Evolutionary conservation across 306 rosid species (phyloP), one percentile per base, ranked within the genome.

Genomic region (Sophora flavescens): DNA sequence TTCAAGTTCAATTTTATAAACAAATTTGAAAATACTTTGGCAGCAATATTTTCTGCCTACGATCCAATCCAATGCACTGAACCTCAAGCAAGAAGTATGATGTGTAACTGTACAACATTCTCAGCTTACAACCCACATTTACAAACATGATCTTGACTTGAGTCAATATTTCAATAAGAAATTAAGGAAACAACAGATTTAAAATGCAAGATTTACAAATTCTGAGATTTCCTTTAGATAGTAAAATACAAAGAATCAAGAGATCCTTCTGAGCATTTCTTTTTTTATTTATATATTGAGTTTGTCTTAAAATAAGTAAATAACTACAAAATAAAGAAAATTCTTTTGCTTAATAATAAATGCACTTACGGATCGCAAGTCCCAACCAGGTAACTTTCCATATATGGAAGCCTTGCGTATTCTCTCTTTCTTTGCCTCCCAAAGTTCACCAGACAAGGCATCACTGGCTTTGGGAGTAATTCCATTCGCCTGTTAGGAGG

Each of bases 361-460:
- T 51, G 68, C 39, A 87, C 99, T 89, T 85, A 96, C 98, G 59
- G 99, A 96, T 71, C 96, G 84, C 83, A 96, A 82, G 84, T 91
- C 97, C 99, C 99, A 92, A 81, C 99, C 93, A 68, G 89, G 87
- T 76, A 86, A 71, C 64, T 87, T 88, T 74, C 98, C 99, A 64
- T 83, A 78, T 30, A 53, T 84, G 30, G 99, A 92, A 63, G 89
- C 96, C 83, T 82, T 88, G 44, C 92, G 88, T 87, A 96, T 89
- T 83, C 99, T 92, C 72, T 96, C 91, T 85, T 81, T 91, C 86
- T 96, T 96, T 73, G 77, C 88, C 86, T 85, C 96, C 99, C 99
- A 96, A 84, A 92, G 93, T 85, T 96, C 99, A 74, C 99, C 97
- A 68, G 96, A 92, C 83, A 92, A 87, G 70, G 99, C 98, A 87